phyloP scores from a whole-genome alignment of 495 filamentous ascomycete species.

The Trichoderma parareesei region DNA sequence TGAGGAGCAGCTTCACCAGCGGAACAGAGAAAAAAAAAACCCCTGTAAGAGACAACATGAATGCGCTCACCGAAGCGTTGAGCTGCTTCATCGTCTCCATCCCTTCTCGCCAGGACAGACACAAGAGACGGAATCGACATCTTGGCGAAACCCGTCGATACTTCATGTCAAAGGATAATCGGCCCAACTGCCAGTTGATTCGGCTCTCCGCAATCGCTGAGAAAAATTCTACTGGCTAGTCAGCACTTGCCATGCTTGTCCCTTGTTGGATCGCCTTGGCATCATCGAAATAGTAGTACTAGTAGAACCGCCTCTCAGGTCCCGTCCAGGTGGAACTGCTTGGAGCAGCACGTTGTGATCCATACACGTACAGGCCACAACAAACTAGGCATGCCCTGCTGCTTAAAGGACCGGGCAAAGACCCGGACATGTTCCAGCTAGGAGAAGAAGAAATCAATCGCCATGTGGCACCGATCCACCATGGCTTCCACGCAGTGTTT shows the following conservation, averaged over 20 bases:
- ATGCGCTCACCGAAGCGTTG: background rate
- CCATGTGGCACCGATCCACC: slow-evolving; percentile 6
- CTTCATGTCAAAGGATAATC: too few relatives aligned
- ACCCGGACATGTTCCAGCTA: background rate
- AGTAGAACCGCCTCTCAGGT: background rate
- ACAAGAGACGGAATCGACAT: background rate
- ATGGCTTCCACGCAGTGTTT: background rate
- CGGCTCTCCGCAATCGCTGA: background rate
- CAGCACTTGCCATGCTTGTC: background rate
- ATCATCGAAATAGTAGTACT: background rate
- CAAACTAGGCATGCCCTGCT: background rate
- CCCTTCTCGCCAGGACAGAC: background rate
- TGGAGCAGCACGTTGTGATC: too few relatives aligned
- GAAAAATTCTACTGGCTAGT: background rate
- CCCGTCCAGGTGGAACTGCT: background rate
- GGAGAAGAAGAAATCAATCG: background rate
- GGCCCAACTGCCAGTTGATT: too few relatives aligned
- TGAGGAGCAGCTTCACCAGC: too few relatives aligned
- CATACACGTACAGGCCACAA: too few relatives aligned
- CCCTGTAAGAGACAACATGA: too few relatives aligned
- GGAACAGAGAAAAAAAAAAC: too few relatives aligned
- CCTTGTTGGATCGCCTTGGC: background rate
- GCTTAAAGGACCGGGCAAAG: background rate
- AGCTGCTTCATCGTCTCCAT: background rate
- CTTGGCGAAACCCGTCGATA: too few relatives aligned